Conservation (phyloP, 2,329 filamentous ascomycete species). For the Xylariaceae sp. region DNA sequence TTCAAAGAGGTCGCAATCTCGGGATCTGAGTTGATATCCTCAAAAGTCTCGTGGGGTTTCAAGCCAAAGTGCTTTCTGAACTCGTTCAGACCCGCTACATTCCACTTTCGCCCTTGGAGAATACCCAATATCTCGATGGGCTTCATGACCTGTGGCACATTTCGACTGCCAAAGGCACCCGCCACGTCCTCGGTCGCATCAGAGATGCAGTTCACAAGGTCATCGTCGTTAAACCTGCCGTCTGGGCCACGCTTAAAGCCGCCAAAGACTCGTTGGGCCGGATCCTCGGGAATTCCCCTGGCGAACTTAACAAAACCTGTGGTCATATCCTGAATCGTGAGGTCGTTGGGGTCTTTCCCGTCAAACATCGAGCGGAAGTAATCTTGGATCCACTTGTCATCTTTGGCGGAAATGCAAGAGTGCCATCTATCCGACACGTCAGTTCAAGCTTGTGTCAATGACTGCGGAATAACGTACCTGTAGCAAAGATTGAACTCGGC, state of each 20-base stretch:
- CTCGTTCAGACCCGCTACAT: slow-evolving; percentile 74
- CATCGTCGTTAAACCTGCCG: slow-evolving; percentile 70
- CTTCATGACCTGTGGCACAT: slow-evolving; percentile 69
- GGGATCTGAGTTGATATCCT: slow-evolving; percentile 78
- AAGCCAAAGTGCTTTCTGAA: slow-evolving; percentile 79
- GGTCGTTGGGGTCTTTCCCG: slow-evolving; percentile 51
- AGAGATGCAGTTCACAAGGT: slow-evolving; percentile 71
- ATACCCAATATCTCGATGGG: slow-evolving; percentile 79
- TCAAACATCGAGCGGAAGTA: slow-evolving; percentile 59
- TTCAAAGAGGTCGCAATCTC: slow-evolving; percentile 62
- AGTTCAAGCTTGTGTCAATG: background rate
- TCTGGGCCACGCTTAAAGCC: slow-evolving; percentile 60
- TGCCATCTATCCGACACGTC: slow-evolving; percentile 51
- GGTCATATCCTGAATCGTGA: slow-evolving; percentile 59
- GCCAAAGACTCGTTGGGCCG: slow-evolving; percentile 63
- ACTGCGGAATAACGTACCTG: slow-evolving; percentile 43
- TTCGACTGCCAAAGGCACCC: slow-evolving; percentile 67
- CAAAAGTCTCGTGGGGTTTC: slow-evolving; percentile 70
- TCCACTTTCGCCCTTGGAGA: slow-evolving; percentile 71
- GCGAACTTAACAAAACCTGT: slow-evolving; percentile 61
- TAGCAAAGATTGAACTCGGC: slow-evolving; percentile 89
- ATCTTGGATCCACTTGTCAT: slow-evolving; percentile 76
- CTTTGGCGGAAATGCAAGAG: slow-evolving; percentile 67
- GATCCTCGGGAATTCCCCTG: slow-evolving; percentile 58
- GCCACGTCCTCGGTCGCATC: slow-evolving; percentile 76